Evolutionary conservation across 331 rosid genomes (phyloP), one percentile per base, ranked within the genome.

Genomic region (Acacia concinna): DNA sequence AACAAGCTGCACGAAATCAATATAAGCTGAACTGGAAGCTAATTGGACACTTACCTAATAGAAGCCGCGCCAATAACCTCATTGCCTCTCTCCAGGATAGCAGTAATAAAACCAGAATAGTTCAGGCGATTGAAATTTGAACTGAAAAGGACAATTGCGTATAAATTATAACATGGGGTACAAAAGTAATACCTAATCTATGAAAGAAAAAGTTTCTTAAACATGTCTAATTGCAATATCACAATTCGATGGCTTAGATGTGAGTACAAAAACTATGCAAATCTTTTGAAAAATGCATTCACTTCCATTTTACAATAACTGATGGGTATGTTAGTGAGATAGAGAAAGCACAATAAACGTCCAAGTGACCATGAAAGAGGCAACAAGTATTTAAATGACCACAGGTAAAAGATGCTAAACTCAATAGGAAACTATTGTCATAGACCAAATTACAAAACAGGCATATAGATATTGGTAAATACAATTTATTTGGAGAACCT

Each of bases 21-120:
- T 41, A 64, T 17, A 41, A 37, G 8, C 4, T 35, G 54, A 52
- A 14, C 30, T 21, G 2, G 62, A 70, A 59, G 37, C 44, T 76
- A 46, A 60, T 43, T 44, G 51, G 40, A 46, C 1, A 59, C 27
- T 63, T 81, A 92, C 97, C 98, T 88, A 31, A 94, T 71, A 64
- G 91, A 81, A 13, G 97, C 98, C 9, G 86, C 92, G 68, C 78
- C 66, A n/a, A 86, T 81, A 12, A 91, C 68, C 78, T 94, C 92
- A 0, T 86, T 89, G 40, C 65, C 91, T 78, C 82, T 85, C 74
- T 91, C 97, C 10, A 94, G 84, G 81, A 89, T 84, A 80, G 85
- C 89, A 77, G 98, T 92, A 73, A 91, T 60, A 79, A 94, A 94
- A 40, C 97, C 89, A 63, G 81, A 66, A 54, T 68, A 88, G 62